Conservation (phyloP, 2,329 filamentous ascomycete species). For the Aspergillus alliaceus region DNA sequence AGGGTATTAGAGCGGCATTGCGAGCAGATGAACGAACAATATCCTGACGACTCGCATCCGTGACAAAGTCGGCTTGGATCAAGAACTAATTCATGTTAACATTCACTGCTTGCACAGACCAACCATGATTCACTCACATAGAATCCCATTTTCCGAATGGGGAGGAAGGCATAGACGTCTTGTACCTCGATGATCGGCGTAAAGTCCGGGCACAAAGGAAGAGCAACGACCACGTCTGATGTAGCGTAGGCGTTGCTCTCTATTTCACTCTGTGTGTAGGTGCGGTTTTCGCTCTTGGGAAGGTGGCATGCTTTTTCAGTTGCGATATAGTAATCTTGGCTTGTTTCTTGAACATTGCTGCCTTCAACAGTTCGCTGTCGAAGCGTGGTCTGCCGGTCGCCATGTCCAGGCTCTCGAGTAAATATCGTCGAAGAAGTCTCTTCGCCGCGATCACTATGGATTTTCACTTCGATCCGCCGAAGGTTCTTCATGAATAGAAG, state of each 20-base stretch:
- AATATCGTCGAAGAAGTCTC: conserved; percentile 3
- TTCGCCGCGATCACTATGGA: conserved; percentile 12
- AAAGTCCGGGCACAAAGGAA: conserved; percentile 39
- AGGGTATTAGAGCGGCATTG: conserved; percentile 38
- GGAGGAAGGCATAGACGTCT: conserved; percentile 49
- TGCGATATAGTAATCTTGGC: conserved; percentile 31
- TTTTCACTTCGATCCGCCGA: conserved; percentile 22
- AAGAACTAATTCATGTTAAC: conserved; percentile 39
- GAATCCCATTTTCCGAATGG: conserved; percentile 45
- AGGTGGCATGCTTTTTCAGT: conserved; percentile 17
- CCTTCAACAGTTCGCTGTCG: background rate
- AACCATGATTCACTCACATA: conserved; percentile 30
- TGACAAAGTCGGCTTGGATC: conserved; percentile 54
- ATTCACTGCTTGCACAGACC: background rate
- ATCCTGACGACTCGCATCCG: conserved; percentile 46
- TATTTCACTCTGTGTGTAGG: background rate
- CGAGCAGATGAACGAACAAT: conserved; percentile 30
- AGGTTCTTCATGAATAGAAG: conserved; percentile 49
- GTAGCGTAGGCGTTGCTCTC: conserved; percentile 2
- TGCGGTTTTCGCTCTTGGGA: conserved; percentile 22
- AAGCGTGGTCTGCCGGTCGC: background rate
- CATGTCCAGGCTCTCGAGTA: background rate
- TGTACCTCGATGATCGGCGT: conserved; percentile 42
- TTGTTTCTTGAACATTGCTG: background rate
- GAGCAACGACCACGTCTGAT: conserved; percentile 47